Percentiles rank a stretch among this genome's conserved stretches.
Evolutionary conservation across 2,329 filamentous ascomycete genomes (phyloP).

Genomic region (Ceratocystiopsis brevicomis): DNA sequence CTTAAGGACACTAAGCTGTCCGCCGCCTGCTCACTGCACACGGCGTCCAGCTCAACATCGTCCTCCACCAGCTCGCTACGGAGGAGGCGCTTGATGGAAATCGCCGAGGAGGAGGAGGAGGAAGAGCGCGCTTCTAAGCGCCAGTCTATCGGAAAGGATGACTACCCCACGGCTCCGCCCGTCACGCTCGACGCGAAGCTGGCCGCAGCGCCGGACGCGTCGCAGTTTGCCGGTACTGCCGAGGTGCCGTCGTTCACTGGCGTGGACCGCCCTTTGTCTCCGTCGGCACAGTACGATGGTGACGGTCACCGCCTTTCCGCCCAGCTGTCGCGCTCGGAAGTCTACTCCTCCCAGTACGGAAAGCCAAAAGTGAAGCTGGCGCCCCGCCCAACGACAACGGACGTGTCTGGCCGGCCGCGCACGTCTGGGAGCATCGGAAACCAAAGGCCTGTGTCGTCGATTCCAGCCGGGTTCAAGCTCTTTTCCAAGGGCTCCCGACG

Average conservation of each 20-base stretch:
- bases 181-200: constrained; percentile 34
- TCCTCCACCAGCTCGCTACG: constrained; percentile 69
- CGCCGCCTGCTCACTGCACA: constrained; percentile 73
- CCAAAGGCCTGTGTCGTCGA: constrained; percentile 54
- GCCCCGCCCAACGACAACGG: constrained; percentile 54
- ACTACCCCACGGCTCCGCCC: constrained; percentile 19
- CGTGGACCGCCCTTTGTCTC: constrained; percentile 24
- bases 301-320: constrained; percentile 29
- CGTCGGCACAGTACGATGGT: constrained; percentile 14
- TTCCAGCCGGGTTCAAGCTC: constrained; percentile 64
- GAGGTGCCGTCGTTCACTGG: constrained; percentile 35
- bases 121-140: constrained; percentile 36
- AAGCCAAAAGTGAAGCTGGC: constrained; percentile 80
- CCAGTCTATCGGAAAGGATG: constrained; percentile 33
- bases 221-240: constrained; percentile 28
- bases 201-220: constrained; percentile 29
- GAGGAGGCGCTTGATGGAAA: constrained; percentile 66
- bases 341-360: constrained; percentile 28
- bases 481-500: constrained; percentile 39
- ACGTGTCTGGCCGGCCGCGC: constrained; percentile 40
- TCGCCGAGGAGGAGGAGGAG: constrained; percentile 77
- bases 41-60: constrained; percentile 67
- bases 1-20: constrained; percentile 78
- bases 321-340: constrained; percentile 32
- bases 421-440: constrained; percentile 39